Evolutionary conservation across 2,329 filamentous ascomycete species (phyloP), one percentile per base, ranked within the genome.

Genomic region (Arachnomyces sp.): DNA sequence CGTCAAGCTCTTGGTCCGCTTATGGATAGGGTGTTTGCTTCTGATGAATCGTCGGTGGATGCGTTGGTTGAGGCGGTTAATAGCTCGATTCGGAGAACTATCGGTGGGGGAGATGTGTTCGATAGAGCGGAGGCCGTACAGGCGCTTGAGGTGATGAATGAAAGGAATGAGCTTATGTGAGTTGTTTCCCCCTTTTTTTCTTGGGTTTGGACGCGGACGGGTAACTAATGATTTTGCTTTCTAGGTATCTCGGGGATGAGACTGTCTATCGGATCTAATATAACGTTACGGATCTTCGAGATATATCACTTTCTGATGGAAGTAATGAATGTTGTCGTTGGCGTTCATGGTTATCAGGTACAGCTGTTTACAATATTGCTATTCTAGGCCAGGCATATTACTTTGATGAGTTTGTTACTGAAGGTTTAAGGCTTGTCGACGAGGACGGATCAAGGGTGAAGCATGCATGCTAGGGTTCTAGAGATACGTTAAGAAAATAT

Each of bases 141-240:
- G 60, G 89, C 87, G 33, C 68, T 98, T 42, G 77, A 78, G 62
- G 79, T 75, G 58, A 81, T 98, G 77, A 82, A 86, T 54, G 80
- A 84, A 49, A 71, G 74, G 52, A 95, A 95, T 61, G 81, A 90
- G 68, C 81, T 98, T 57, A 98, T 98, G 89, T 90, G 70, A 76
- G 84, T 79, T 15, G 12, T 29, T 12, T 15, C 15, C 6, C 28
- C 20, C 14, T 36, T 31, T 34, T 15, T 33, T 28, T 31, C 28
- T 41, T n/a, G n/a, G n/a, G n/a, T n/a, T n/a, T n/a, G n/a, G n/a
- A n/a, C n/a, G n/a, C 35, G 6, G 25, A 41, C 33, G n/a, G 30
- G 35, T 49, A 42, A 48, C 44, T 48, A 40, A 40, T 39, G 25
- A 37, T 41, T 40, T 46, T 28, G 13, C 17, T 20, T 34, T 44